Percentiles rank a stretch among this genome's conserved stretches.
These are phyloP conservation scores for Lodderomyces orthopsilosis DNA, from an alignment of 1,139 yeast genomes.

Conservation along the genomic window DNA sequence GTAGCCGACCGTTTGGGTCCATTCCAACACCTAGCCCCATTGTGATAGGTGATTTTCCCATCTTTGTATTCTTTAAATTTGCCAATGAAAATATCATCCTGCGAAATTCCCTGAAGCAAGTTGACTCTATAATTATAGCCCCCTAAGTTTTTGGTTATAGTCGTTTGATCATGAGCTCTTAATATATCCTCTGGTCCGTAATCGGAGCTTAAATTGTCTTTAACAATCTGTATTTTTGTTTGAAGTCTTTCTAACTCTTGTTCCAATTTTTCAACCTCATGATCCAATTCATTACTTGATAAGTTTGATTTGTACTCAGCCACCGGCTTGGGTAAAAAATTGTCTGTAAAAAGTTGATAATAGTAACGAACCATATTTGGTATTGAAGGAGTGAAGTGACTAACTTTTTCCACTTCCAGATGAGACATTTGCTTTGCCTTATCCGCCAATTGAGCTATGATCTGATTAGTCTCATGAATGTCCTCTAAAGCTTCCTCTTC, in stretches of 20 bases:
- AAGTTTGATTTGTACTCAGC: slow-evolving; percentile 6
- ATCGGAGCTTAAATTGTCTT: slow-evolving; percentile 23
- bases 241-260: slow-evolving; percentile 20
- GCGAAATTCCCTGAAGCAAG: slow-evolving; percentile 55
- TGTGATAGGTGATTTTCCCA: slow-evolving; percentile 41
- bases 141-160: slow-evolving; percentile 53
- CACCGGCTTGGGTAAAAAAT: slow-evolving; percentile 11
- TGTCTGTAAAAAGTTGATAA: slow-evolving; percentile 13
- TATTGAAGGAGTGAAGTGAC: slow-evolving; percentile 20
- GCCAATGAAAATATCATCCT: slow-evolving; percentile 62
- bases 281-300: slow-evolving; percentile 10
- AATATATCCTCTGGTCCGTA: slow-evolving; percentile 68
- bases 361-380: slow-evolving; percentile 27
- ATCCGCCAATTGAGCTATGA: slow-evolving; percentile 14
- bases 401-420: not conserved
- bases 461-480: slow-evolving; percentile 12
- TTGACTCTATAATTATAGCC: slow-evolving; percentile 71
- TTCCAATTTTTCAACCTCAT: slow-evolving; percentile 12
- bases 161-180: slow-evolving; percentile 52
- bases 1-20: slow-evolving; percentile 81
- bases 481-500: slow-evolving; percentile 17
- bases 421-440: slow-evolving; percentile 14
- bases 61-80: slow-evolving; percentile 34
- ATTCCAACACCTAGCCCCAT: slow-evolving; percentile 93
- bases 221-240: slow-evolving; percentile 17